These are phyloP conservation scores for Sarocladium strictum DNA, from an alignment of 2,329 filamentous ascomycete species.

Conservation along the genomic window DNA sequence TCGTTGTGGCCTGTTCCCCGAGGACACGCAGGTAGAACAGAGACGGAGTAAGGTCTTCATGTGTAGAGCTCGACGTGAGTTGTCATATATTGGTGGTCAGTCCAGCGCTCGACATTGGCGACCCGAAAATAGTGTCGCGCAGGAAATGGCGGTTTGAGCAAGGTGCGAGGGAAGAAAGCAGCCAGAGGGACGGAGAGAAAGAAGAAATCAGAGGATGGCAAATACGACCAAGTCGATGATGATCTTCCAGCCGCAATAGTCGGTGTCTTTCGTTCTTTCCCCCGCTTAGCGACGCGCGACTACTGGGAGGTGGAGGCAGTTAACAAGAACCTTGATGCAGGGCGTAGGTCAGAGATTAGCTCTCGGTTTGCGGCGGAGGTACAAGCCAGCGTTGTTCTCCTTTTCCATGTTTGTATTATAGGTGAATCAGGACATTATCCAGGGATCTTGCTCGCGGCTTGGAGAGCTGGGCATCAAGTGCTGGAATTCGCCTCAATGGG, in stretches of 20 bases:
- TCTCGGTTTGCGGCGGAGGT: background rate
- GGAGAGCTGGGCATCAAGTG: background rate
- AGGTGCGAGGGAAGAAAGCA: background rate
- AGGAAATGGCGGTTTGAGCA: background rate
- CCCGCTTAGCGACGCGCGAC: background rate
- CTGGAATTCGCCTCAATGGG: background rate
- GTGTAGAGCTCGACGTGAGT: too few species aligned
- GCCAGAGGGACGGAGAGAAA: background rate
- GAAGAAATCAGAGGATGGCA: background rate
- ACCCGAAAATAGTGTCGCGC: background rate
- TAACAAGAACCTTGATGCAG: background rate
- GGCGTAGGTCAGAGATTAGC: background rate
- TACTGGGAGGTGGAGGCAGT: background rate
- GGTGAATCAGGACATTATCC: background rate
- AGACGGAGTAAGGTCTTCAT: too few species aligned
- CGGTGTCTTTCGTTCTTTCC: slow-evolving; percentile 4
- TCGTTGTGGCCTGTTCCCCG: too few species aligned
- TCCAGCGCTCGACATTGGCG: background rate
- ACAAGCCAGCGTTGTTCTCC: background rate
- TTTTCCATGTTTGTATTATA: slow-evolving; percentile 2
- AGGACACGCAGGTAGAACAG: too few species aligned
- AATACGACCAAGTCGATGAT: background rate
- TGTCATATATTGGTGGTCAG: too few species aligned
- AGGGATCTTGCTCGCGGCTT: background rate
- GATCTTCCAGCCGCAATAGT: background rate